These are phyloP conservation scores for Hymenoscyphus scutula DNA, from an alignment of 2,329 filamentous ascomycete species.

Conservation along the genomic window DNA sequence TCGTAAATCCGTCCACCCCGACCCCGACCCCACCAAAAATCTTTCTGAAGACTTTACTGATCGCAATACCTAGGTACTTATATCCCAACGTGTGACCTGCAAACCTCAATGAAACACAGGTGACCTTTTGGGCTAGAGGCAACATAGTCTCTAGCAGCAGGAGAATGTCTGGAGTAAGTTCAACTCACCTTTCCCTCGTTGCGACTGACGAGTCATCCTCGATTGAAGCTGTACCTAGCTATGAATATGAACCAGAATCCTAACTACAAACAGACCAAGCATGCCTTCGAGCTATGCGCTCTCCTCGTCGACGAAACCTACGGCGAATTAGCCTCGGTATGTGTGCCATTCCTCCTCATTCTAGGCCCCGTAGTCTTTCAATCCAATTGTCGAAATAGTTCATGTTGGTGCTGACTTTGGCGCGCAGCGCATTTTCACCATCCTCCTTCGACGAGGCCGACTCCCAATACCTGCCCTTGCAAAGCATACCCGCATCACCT, in stretches of 20 bases:
- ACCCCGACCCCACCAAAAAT: too few species aligned
- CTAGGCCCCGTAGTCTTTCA: background rate
- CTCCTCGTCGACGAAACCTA: constrained; percentile 86
- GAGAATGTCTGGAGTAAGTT: constrained; percentile 55
- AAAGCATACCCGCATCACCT: constrained; percentile 68
- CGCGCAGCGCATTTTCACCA: constrained; percentile 79
- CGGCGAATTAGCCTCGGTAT: constrained; percentile 87
- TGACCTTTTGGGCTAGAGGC: too few species aligned
- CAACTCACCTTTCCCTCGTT: constrained; percentile 19
- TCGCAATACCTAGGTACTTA: too few species aligned
- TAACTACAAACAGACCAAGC: constrained; percentile 55
- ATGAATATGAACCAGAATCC: constrained; percentile 10
- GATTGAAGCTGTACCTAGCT: too few species aligned
- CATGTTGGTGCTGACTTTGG: constrained; percentile 28
- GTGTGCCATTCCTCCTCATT: constrained; percentile 36
- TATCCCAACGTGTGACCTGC: too few species aligned
- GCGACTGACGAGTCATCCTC: constrained; percentile 18
- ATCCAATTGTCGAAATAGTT: background rate
- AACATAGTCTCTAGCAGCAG: constrained; percentile 73
- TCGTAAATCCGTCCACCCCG: too few species aligned
- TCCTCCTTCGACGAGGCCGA: constrained; percentile 75
- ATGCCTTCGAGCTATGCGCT: constrained; percentile 83
- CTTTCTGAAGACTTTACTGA: too few species aligned
- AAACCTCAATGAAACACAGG: too few species aligned
- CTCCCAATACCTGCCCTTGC: constrained; percentile 68